A percentile compares a stretch with the other conserved stretches of the same genome.
phyloP scores from a whole-genome alignment of 495 filamentous ascomycete species.

The Neurospora tetraspora region DNA sequence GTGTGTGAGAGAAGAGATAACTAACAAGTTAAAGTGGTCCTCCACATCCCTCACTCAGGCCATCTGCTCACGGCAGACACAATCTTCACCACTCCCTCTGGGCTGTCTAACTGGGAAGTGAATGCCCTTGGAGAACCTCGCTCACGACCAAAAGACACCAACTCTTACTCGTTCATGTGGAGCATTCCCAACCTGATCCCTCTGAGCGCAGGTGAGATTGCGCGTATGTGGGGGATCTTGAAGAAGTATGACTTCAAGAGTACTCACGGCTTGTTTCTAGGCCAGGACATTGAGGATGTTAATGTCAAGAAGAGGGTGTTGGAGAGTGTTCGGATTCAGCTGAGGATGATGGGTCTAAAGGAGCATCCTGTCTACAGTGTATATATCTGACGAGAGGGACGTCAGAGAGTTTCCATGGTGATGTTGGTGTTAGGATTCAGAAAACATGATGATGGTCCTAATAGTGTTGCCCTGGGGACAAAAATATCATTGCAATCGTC shows the following conservation, averaged over 20 bases:
- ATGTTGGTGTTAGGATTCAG: too few species aligned
- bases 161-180: conserved; percentile 66
- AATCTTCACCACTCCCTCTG: conserved; percentile 53
- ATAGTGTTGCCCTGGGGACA: too few species aligned
- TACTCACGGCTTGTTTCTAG: conserved; percentile 56
- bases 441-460: too few species aligned
- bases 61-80: conserved; percentile 63
- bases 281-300: conserved; percentile 46
- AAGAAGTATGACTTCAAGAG: conserved; percentile 49
- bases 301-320: conserved; percentile 52
- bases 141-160: conserved; percentile 43
- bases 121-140: conserved; percentile 24
- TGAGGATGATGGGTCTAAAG: conserved; percentile 43
- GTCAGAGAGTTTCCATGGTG: too few species aligned
- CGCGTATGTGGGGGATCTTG: conserved; percentile 41
- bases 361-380: too few species aligned
- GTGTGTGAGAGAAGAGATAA: background rate
- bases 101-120: conserved; percentile 29
- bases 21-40: conserved; percentile 27
- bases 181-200: conserved; percentile 75
- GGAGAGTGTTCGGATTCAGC: conserved; percentile 68
- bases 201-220: conserved; percentile 45
- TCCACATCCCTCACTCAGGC: conserved; percentile 38
- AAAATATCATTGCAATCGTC: too few species aligned
- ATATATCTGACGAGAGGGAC: too few species aligned